These are phyloP conservation scores for Fistulinella prunicolor DNA, from an alignment of 768 basidiomycete species.

Conservation along the genomic window DNA sequence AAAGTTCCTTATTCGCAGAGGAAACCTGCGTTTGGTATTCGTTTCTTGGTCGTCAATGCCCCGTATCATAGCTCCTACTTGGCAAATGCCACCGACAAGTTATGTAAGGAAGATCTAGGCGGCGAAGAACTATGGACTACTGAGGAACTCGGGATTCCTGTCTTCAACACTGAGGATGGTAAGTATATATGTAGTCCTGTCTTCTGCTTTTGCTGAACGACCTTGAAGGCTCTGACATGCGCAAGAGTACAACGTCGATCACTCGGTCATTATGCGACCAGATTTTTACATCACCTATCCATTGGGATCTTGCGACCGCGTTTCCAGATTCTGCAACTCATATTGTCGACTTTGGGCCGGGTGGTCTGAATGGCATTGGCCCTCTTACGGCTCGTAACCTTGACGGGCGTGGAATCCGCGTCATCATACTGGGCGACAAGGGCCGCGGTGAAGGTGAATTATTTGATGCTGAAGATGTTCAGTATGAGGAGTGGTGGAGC, in stretches of 20 bases:
- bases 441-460: slow-evolving; percentile 87
- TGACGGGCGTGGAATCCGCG: slow-evolving; percentile 90
- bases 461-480: slow-evolving; percentile 61
- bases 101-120: slow-evolving; percentile 70
- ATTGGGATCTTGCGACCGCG: slow-evolving; percentile 87
- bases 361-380: slow-evolving; percentile 91
- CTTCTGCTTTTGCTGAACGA: slow-evolving; percentile 18
- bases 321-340: slow-evolving; percentile 93
- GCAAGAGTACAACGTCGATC: slow-evolving; percentile 62
- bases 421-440: slow-evolving; percentile 88
- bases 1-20: slow-evolving; percentile 93
- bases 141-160: slow-evolving; percentile 72
- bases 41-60: slow-evolving; percentile 93
- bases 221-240: slow-evolving; percentile 76
- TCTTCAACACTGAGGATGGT: slow-evolving; percentile 95
- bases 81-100: slow-evolving; percentile 65
- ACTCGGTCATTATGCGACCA: slow-evolving; percentile 89
- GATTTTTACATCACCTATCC: slow-evolving; percentile 88
- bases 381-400: slow-evolving; percentile 86
- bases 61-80: slow-evolving; percentile 95
- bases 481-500: slow-evolving; percentile 86
- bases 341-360: slow-evolving; percentile 94
- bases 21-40: slow-evolving; percentile 87
- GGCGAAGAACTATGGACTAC: slow-evolving; percentile 76
- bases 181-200: slow-evolving; percentile 30